Evolutionary conservation across 2,329 filamentous ascomycete genomes (phyloP).

Genomic region (Arachnomyces sp.): DNA sequence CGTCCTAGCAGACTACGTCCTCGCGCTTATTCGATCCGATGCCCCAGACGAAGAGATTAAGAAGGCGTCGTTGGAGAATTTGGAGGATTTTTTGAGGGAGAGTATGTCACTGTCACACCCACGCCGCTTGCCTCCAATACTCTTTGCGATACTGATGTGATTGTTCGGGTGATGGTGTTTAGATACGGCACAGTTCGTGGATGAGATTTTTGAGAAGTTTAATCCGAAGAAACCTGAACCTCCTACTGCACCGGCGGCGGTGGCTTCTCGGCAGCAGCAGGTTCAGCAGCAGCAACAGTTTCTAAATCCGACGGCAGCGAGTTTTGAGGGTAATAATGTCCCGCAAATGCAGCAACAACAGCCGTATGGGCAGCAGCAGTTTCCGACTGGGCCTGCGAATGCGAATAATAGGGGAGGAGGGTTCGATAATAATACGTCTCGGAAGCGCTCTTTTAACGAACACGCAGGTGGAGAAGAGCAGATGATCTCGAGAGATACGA

Average conservation of each 20-base stretch:
- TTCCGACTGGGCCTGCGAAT: constrained; percentile 13
- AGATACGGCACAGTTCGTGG: constrained; percentile 48
- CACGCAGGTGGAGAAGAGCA: constrained; percentile 38
- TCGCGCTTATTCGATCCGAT: constrained; percentile 50
- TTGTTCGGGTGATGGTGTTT: constrained; percentile 1
- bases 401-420: constrained; percentile 7
- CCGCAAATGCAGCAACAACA: constrained; percentile 18
- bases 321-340: constrained; percentile 16
- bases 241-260: background rate
- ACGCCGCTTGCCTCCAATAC: background rate
- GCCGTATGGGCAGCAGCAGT: constrained; percentile 18
- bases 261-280: constrained; percentile 15
- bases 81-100: constrained; percentile 51
- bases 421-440: constrained; percentile 21
- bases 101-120: constrained; percentile 27
- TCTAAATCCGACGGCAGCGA: constrained; percentile 11
- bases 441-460: constrained; percentile 48
- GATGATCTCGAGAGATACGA: constrained; percentile 29
- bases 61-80: constrained; percentile 45
- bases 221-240: constrained; percentile 32
- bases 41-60: constrained; percentile 47
- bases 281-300: constrained; percentile 17
- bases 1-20: constrained; percentile 54
- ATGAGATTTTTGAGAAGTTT: constrained; percentile 47
- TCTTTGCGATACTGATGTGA: background rate